These are phyloP conservation scores for Colletotrichum navitas DNA, from an alignment of 2,329 filamentous ascomycete genomes.

Conservation along the genomic window DNA sequence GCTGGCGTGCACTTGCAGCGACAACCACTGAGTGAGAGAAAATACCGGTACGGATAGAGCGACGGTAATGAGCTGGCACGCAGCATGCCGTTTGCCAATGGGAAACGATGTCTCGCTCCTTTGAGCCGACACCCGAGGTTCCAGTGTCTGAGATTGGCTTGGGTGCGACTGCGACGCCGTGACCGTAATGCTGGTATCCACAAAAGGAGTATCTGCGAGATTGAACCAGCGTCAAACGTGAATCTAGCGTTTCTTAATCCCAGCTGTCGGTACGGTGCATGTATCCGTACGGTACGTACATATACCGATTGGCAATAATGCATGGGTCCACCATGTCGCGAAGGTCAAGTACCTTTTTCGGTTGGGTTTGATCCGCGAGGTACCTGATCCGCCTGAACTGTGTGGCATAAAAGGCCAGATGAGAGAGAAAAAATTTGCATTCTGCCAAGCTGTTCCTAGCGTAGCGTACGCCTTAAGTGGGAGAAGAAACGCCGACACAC, in stretches of 20 bases:
- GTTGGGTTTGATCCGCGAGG: constrained; percentile 5
- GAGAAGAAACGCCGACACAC: constrained; percentile 32
- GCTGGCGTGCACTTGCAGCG: constrained; percentile 27
- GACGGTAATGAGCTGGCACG: background rate
- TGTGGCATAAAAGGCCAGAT: background rate
- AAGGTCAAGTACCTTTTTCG: constrained; percentile 7
- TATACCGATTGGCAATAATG: constrained; percentile 1
- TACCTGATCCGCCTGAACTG: background rate
- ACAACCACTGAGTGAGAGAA: background rate
- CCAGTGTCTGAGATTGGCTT: constrained; percentile 29
- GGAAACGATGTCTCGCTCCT: constrained; percentile 6
- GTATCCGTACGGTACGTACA: constrained; percentile 19
- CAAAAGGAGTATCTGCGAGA: constrained; percentile 39
- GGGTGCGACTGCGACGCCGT: constrained; percentile 20
- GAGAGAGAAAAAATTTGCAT: constrained; percentile 3
- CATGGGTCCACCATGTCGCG: constrained; percentile 22
- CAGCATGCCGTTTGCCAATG: constrained; percentile 9
- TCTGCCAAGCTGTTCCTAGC: constrained; percentile 8
- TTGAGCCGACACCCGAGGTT: constrained; percentile 40
- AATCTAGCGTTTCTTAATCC: constrained; percentile 37
- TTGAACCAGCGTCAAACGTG: constrained; percentile 37
- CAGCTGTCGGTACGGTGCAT: constrained; percentile 32
- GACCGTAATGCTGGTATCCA: constrained; percentile 24
- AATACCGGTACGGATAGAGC: no score
- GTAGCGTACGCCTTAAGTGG: constrained; percentile 1